Evolutionary conservation across 2,329 filamentous ascomycete species (phyloP).

Genomic region (Sporothrix brasiliensis): DNA sequence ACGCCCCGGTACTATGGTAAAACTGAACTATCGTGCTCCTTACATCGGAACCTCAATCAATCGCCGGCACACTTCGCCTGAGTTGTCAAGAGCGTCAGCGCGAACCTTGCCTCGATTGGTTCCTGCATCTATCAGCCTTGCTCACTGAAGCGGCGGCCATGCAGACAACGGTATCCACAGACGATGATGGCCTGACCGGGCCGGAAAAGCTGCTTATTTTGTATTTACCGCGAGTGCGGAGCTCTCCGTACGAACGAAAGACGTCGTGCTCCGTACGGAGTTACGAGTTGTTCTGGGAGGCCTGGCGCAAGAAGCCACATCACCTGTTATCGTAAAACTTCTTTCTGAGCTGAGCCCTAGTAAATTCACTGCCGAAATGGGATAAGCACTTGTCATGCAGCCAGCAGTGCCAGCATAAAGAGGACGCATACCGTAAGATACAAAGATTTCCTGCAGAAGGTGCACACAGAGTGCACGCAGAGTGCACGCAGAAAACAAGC

Average conservation of each 20-base stretch:
- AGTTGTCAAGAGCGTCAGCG: background rate
- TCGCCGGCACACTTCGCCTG: slow-evolving; percentile 6
- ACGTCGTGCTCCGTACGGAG: too few species aligned
- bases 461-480: background rate
- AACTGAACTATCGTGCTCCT: background rate
- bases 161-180: background rate
- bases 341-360: too few species aligned
- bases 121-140: background rate
- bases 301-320: too few species aligned
- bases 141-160: background rate
- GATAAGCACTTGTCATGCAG: background rate
- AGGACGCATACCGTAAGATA: background rate
- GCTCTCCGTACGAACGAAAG: too few species aligned
- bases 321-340: too few species aligned
- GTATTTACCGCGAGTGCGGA: too few species aligned
- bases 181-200: background rate
- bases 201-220: background rate
- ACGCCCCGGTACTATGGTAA: background rate
- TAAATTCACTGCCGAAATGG: background rate
- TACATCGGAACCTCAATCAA: background rate
- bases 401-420: slow-evolving; percentile 4
- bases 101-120: background rate
- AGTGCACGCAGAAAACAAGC: slow-evolving; percentile 4
- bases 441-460: background rate
- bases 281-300: too few species aligned